Conservation (phyloP, 192 early-diverging fungal species). For the Coemansia sp. region DNA sequence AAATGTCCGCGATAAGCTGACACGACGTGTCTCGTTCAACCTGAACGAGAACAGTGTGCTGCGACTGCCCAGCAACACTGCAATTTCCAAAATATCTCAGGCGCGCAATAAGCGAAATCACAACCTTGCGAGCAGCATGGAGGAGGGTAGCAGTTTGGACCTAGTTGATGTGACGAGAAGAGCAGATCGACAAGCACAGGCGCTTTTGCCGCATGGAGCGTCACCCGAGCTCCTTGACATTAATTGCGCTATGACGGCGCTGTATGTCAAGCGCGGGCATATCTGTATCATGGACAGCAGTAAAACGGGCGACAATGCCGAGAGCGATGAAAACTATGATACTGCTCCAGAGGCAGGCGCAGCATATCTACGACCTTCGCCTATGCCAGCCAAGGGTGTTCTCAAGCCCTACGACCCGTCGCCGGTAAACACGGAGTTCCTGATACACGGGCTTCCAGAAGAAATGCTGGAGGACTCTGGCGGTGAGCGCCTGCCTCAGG, state of each 20-base stretch:
- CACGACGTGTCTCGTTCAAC: constrained; percentile 54
- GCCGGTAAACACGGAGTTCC: constrained; percentile 31
- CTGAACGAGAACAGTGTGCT: constrained; percentile 39
- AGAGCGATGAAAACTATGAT: neutral
- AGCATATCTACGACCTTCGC: neutral
- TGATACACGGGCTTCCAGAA: constrained; percentile 17
- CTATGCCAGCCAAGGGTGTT: constrained; percentile 34
- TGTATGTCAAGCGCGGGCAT: constrained; percentile 50
- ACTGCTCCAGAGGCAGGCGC: neutral
- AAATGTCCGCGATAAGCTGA: constrained; percentile 3
- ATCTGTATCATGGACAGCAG: constrained; percentile 31
- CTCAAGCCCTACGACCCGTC: constrained; percentile 47
- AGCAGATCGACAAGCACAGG: constrained; percentile 32
- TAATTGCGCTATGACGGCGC: constrained; percentile 44
- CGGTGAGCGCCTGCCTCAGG: neutral
- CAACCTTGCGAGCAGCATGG: constrained; percentile 13
- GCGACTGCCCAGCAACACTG: constrained; percentile 50
- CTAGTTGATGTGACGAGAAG: constrained; percentile 21
- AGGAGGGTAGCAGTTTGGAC: constrained; percentile 12
- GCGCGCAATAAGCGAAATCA: constrained; percentile 27
- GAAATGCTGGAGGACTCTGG: constrained; percentile 7
- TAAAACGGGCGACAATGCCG: neutral
- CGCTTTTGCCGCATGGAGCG: constrained; percentile 48
- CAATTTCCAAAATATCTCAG: constrained; percentile 39
- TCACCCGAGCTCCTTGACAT: constrained; percentile 42